phyloP scores from a whole-genome alignment of 495 filamentous ascomycete genomes.

The Melanomma pulvis-pyrius region DNA sequence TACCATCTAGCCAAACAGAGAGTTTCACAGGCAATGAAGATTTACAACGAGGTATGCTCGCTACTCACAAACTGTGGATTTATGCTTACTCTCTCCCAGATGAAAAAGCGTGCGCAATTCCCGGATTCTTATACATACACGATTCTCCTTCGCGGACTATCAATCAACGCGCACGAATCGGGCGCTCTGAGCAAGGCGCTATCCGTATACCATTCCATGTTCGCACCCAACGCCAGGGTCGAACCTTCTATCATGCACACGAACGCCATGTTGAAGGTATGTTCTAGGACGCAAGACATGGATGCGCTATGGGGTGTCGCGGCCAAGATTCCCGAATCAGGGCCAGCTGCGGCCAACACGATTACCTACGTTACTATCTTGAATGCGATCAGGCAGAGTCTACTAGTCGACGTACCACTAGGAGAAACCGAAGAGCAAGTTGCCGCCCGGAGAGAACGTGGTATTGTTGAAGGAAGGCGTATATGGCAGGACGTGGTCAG shows the following conservation, averaged over 20 bases:
- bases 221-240: slow-evolving; percentile 57
- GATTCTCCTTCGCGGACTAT: slow-evolving; percentile 76
- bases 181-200: slow-evolving; percentile 63
- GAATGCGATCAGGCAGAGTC: slow-evolving; percentile 62
- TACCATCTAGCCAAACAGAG: slow-evolving; percentile 63
- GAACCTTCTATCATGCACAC: slow-evolving; percentile 75
- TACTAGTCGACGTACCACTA: slow-evolving; percentile 40
- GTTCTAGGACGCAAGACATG: slow-evolving; percentile 67
- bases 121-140: slow-evolving; percentile 81
- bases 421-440: slow-evolving; percentile 47
- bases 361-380: slow-evolving; percentile 81
- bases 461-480: slow-evolving; percentile 61
- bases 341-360: slow-evolving; percentile 62
- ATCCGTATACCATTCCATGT: slow-evolving; percentile 73
- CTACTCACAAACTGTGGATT: not conserved
- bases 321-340: slow-evolving; percentile 63
- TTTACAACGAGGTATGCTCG: slow-evolving; percentile 76
- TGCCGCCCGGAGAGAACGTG: slow-evolving; percentile 35
- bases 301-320: slow-evolving; percentile 75
- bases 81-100: slow-evolving; percentile 53
- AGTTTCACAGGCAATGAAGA: slow-evolving; percentile 66
- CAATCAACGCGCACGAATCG: slow-evolving; percentile 54
- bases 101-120: slow-evolving; percentile 84
- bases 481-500: slow-evolving; percentile 80
- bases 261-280: slow-evolving; percentile 83